A percentile compares a stretch with the other conserved stretches of the same genome.
Conservation (phyloP, 139 green algal species). For the Diplosphaera chodatii region DNA sequence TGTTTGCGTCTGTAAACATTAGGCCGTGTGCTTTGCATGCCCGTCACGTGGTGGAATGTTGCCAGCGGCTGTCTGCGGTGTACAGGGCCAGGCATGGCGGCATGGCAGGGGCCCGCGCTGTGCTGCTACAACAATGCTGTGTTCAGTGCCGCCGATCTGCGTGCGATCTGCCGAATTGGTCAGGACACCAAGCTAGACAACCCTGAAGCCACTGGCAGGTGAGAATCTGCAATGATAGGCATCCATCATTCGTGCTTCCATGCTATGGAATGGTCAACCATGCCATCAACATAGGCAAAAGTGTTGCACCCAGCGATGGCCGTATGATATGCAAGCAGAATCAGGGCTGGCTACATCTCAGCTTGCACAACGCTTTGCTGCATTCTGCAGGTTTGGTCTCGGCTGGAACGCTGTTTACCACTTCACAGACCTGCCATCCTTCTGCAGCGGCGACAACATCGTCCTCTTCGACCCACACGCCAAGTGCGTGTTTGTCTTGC, state of each 20-base stretch:
- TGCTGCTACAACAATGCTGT: constrained; percentile 60
- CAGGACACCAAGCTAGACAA: constrained; percentile 70
- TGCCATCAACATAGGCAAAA: too few relatives aligned
- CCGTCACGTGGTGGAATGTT: too few relatives aligned
- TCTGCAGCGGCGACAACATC: constrained; percentile 64
- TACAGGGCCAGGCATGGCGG: constrained; percentile 8
- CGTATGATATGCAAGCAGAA: too few relatives aligned
- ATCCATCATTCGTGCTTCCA: too few relatives aligned
- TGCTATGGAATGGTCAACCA: too few relatives aligned
- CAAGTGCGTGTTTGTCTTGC: neutral
- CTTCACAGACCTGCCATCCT: constrained; percentile 68
- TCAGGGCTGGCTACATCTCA: too few relatives aligned
- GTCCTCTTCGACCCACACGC: constrained; percentile 79
- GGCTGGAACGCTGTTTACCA: constrained; percentile 77
- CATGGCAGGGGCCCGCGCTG: constrained; percentile 69
- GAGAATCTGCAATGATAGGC: neutral
- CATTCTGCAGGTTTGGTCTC: too few relatives aligned
- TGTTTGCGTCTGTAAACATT: too few relatives aligned
- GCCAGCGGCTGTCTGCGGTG: neutral
- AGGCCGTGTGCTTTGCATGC: too few relatives aligned
- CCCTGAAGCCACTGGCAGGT: constrained; percentile 49
- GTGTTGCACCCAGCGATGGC: too few relatives aligned
- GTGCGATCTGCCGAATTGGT: constrained; percentile 45
- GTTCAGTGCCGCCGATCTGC: constrained; percentile 62
- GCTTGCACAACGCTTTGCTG: too few relatives aligned